Evolutionary conservation across 768 basidiomycete genomes (phyloP), one percentile per base, ranked within the genome.

Genomic region (Pholiota microspora): DNA sequence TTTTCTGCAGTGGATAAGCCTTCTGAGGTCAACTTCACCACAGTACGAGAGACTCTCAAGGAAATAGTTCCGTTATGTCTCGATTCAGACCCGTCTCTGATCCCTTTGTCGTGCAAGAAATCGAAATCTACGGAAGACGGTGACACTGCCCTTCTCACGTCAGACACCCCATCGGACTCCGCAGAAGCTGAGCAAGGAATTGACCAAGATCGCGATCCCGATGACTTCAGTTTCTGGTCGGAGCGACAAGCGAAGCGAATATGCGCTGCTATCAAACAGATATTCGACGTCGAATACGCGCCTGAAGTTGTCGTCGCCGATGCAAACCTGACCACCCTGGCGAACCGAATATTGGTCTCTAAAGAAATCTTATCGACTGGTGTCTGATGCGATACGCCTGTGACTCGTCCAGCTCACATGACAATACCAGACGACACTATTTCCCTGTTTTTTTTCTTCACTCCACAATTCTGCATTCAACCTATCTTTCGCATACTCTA

Each of bases 171-270:
- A 27, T 21, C 59, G 9, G 55, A 62, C 44, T 27, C 51, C 38
- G 44, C 25, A n/a, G 51, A 24, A 34, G 53, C 15, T 27, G 63
- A 61, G 12, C 63, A 59, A 31, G 65, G 71, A 29, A 54, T 64
- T 24, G 69, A 71, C 34, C 66, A 69, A 13, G 77, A 80, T 31
- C 83, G 78, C 42, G 91, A 95, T 63, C 84, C 86, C 1, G 95
- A 98, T 64, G 95, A 98, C 71, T 98, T 99, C 69, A 81, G 83
- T 44, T 94, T 99, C 73, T 96, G 94, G 92, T 88, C 88, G 1
- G 87, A 89, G 62, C 75, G 77, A 38, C 96, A 99, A 69, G 97
- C 96, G 53, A 88, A 86, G 71, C 83, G 92, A 51, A 98, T 99
- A 60, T 88, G 88, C 49, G 71, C 75, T 16, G 86, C 84, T 24